Conservation (phyloP, 495 filamentous ascomycete genomes). For the Hypoxylon fragiforme region DNA sequence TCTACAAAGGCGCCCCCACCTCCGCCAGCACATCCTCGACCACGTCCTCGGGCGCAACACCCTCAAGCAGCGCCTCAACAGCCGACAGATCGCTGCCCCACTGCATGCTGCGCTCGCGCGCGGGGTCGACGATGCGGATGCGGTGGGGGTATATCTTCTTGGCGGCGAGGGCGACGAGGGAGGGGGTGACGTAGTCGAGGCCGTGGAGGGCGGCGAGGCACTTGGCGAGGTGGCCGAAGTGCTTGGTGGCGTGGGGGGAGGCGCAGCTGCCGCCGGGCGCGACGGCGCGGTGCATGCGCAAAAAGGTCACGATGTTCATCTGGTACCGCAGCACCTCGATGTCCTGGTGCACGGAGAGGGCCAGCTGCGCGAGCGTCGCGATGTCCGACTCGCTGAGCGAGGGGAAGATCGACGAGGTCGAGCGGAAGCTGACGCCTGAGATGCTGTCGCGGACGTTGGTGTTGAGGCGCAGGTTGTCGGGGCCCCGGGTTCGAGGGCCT, state of each 20-base stretch:
- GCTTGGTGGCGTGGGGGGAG: slow-evolving; percentile 73
- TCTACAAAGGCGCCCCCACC: slow-evolving; percentile 72
- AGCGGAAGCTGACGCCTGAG: background rate
- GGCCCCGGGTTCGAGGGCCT: slow-evolving; percentile 7
- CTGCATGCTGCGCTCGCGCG: slow-evolving; percentile 83
- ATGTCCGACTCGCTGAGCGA: slow-evolving; percentile 40
- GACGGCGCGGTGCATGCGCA: slow-evolving; percentile 84
- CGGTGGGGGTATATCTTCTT: slow-evolving; percentile 88
- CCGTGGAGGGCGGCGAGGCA: slow-evolving; percentile 83
- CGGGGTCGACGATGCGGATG: slow-evolving; percentile 66
- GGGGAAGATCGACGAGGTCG: background rate
- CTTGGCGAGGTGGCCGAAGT: slow-evolving; percentile 68
- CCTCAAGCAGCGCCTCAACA: slow-evolving; percentile 65
- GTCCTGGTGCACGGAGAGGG: slow-evolving; percentile 37
- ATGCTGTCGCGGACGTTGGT: background rate
- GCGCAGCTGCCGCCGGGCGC: slow-evolving; percentile 62
- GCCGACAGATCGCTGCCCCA: slow-evolving; percentile 83
- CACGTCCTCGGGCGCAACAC: slow-evolving; percentile 72
- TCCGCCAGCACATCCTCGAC: slow-evolving; percentile 77
- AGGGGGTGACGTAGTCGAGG: slow-evolving; percentile 79
- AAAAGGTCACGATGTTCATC: slow-evolving; percentile 80
- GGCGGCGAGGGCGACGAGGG: slow-evolving; percentile 79
- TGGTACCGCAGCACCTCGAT: slow-evolving; percentile 77
- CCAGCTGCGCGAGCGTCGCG: slow-evolving; percentile 40
- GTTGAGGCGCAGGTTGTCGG: background rate